Conservation (phyloP, 2,329 filamentous ascomycete genomes). For the Neoarthrinium moseri region DNA sequence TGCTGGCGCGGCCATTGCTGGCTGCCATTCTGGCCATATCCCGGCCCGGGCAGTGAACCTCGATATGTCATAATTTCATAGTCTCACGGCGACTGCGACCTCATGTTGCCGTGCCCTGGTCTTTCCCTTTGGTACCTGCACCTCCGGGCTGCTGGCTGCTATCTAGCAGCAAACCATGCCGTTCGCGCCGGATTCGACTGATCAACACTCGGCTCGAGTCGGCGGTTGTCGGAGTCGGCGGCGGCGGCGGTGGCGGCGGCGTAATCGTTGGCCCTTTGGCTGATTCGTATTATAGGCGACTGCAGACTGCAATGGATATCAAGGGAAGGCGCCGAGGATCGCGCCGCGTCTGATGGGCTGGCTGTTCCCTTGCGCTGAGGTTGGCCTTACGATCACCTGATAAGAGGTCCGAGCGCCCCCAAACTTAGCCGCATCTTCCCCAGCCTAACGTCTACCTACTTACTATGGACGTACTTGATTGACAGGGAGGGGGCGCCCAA, state of each 20-base stretch:
- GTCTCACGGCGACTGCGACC: conserved; percentile 19
- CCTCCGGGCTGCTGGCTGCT: not conserved
- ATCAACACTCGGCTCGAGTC: not conserved
- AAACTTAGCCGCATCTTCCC: conserved; percentile 2
- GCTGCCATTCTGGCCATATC: conserved; percentile 22
- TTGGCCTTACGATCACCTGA: conserved; percentile 1
- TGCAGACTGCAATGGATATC: not conserved
- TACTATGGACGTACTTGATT: not conserved
- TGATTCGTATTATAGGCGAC: not conserved
- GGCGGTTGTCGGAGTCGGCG: not conserved
- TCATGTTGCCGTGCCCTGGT: not conserved
- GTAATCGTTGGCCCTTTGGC: not conserved
- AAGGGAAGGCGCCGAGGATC: not conserved
- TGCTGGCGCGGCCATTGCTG: conserved; percentile 18
- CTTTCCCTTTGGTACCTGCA: no score
- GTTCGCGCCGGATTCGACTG: not conserved
- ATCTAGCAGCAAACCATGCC: not conserved
- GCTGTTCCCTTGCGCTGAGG: no score
- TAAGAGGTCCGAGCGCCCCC: conserved; percentile 6
- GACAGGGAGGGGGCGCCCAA: no score
- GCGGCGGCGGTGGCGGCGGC: not conserved
- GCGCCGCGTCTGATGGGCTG: not conserved
- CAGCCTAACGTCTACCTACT: no score
- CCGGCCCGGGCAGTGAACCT: conserved; percentile 28
- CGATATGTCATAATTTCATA: conserved; percentile 34